Evolutionary conservation across 2,329 filamentous ascomycete species (phyloP), one percentile per base, ranked within the genome.

Genomic region (Fusarium nanum): DNA sequence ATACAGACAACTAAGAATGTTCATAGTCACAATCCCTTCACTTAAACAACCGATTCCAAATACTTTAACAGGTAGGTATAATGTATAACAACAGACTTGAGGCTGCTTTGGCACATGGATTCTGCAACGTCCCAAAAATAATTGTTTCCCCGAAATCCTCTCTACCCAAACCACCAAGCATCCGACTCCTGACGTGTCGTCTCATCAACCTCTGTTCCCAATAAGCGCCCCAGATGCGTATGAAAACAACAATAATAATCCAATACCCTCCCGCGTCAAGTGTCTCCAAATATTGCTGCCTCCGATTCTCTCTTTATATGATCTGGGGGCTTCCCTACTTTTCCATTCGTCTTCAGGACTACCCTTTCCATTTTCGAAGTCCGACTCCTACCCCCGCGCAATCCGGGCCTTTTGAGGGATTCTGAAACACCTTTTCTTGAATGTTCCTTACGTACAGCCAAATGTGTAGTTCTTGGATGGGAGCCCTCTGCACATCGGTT

Each of bases 121-220:
- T 60, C 34, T 41, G 44, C 57, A 48, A 47, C 52, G 45, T 20
- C 49, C 32, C 32, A 42, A 48, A 56, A 64, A 27, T 37, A 37
- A 28, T 23, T 18, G 52, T 52, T 44, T 55, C 13, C 56, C 58
- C 59, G 41, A 65, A 55, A 61, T 27, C 63, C 28, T 53, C 64
- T 64, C 58, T 60, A 52, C 37, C 44, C 34, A 46, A 46, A 56
- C 56, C 37, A 47, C 63, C 53, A 49, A 50, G 46, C 58, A 56
- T 57, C 53, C 45, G 59, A 71, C 68, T 68, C 67, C 68, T 18
- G 37, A 55, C 40, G 64, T 66, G 56, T 52, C 46, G 34, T 65
- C 54, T 70, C 55, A 50, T 64, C 68, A 65, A 46, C 50, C 49
- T 52, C 64, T 42, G 28, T 64, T 71, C 68, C 67, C 63, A 67